Evolutionary conservation across 805 yeast genomes (phyloP).

Genomic region (Cyberlindnera lachancei): DNA sequence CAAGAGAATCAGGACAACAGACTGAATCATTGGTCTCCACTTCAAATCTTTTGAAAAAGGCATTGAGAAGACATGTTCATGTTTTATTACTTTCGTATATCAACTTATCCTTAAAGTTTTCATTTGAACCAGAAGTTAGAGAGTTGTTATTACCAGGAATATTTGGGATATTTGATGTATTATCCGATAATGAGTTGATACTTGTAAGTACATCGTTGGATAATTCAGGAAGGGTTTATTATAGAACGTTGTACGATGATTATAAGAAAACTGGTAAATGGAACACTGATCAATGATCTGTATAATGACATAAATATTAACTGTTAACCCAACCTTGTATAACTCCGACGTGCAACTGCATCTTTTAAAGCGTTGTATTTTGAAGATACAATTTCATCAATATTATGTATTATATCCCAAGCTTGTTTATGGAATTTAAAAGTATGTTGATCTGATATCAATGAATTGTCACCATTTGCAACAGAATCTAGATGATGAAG

Average conservation of each 20-base stretch:
- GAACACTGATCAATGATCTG: constrained; percentile 26
- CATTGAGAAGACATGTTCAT: constrained; percentile 58
- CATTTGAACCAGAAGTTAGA: constrained; percentile 39
- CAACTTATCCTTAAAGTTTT: constrained; percentile 39
- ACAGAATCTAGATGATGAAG: constrained; percentile 11
- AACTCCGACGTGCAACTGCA: not conserved
- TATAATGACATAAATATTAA: not conserved
- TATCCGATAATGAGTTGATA: constrained; percentile 60
- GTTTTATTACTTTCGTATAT: constrained; percentile 53
- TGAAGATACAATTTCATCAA: constrained; percentile 4
- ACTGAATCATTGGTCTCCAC: constrained; percentile 44
- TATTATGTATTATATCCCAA: constrained; percentile 9
- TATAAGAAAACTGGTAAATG: constrained; percentile 78
- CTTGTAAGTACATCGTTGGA: constrained; percentile 62
- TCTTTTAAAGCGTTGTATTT: not conserved
- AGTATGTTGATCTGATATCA: constrained; percentile 6
- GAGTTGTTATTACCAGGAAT: constrained; percentile 47
- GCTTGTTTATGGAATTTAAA: constrained; percentile 9
- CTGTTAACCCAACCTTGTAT: too few relatives aligned
- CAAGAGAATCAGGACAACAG: constrained; percentile 23
- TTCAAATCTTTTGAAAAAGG: constrained; percentile 45
- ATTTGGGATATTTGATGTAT: constrained; percentile 57
- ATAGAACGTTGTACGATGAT: constrained; percentile 59
- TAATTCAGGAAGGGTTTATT: constrained; percentile 57
- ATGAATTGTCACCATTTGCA: constrained; percentile 6